A percentile compares a stretch with the other conserved stretches of the same genome.
Evolutionary conservation across 192 early-diverging fungal species (phyloP).

Genomic region (Umbelopsis ramanniana): DNA sequence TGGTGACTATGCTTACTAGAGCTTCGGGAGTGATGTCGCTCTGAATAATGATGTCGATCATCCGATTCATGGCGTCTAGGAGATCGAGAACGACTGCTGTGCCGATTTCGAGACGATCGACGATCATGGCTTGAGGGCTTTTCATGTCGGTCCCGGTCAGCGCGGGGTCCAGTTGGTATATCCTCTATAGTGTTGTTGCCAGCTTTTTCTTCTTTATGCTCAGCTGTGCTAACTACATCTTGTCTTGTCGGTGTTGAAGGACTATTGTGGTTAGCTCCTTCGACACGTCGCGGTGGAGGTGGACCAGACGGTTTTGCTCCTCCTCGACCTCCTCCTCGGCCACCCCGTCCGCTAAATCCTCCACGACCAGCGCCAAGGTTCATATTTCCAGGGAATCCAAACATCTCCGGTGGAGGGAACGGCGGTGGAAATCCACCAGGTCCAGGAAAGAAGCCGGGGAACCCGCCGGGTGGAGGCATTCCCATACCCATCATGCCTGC

Average conservation of each 20-base stretch:
- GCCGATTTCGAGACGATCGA: not conserved
- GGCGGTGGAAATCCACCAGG: conserved; percentile 21
- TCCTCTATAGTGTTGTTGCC: conserved; percentile 1
- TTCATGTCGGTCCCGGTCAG: conserved; percentile 6
- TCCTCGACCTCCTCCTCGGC: conserved; percentile 11
- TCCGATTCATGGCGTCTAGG: conserved; percentile 6
- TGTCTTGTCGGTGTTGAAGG: not conserved
- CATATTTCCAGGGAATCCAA: conserved; percentile 20
- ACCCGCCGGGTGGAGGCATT: conserved; percentile 9
- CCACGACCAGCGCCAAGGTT: conserved; percentile 11
- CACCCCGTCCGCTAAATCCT: conserved; percentile 25
- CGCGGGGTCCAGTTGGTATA: conserved; percentile 36
- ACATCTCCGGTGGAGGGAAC: conserved; percentile 31
- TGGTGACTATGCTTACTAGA: not conserved
- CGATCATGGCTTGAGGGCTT: not conserved
- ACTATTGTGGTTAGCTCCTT: not conserved
- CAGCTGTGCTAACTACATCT: not conserved
- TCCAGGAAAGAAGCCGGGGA: conserved; percentile 13
- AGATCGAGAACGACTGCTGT: conserved; percentile 18
- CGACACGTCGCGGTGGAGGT: conserved; percentile 13
- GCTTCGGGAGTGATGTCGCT: conserved; percentile 8
- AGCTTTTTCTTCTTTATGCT: not conserved
- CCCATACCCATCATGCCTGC: conserved; percentile 29
- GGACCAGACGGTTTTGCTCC: not conserved
- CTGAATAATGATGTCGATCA: not conserved